A percentile compares a stretch with the other conserved stretches of the same genome.
phyloP scores from a whole-genome alignment of 768 basidiomycete species.

The Leccinum fibrillosum region DNA sequence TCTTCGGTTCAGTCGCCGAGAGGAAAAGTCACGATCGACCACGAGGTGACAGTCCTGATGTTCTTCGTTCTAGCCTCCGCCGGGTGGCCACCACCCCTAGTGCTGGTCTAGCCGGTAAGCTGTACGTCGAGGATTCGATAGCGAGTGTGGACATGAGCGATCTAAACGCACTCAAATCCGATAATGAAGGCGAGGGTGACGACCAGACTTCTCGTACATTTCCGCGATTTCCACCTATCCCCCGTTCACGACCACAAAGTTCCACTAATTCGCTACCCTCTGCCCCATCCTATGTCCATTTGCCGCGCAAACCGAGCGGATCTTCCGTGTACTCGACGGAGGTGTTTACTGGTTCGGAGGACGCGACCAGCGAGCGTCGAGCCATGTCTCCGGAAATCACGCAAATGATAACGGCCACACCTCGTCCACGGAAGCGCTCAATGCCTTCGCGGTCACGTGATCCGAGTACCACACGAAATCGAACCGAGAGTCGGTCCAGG shows the following conservation, averaged over 20 bases:
- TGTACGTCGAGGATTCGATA: conserved; percentile 23
- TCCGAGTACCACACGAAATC: conserved; percentile 14
- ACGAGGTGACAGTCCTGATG: conserved; percentile 19
- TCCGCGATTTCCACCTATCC: conserved; percentile 26
- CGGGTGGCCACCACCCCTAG: conserved; percentile 7
- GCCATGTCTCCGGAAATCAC: conserved; percentile 38
- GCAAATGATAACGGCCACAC: conserved; percentile 38
- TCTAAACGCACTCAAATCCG: conserved; percentile 27
- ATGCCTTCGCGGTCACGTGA: conserved; percentile 23
- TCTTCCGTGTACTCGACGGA: conserved; percentile 12
- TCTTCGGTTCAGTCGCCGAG: conserved; percentile 6
- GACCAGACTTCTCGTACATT: conserved; percentile 23
- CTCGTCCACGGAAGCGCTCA: conserved; percentile 32
- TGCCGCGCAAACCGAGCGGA: conserved; percentile 22
- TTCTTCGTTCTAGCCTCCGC: conserved; percentile 18
- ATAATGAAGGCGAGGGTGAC: conserved; percentile 26
- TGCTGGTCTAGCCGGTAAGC: conserved; percentile 1
- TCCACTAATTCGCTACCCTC: neutral
- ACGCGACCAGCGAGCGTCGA: conserved; percentile 7
- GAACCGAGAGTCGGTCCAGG: conserved; percentile 10
- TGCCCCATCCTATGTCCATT: conserved; percentile 20
- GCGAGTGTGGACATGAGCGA: conserved; percentile 32
- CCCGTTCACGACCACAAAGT: conserved; percentile 13
- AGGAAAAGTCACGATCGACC: conserved; percentile 6
- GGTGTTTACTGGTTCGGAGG: conserved; percentile 12